These are phyloP conservation scores for Trichaptum fuscoviolaceum DNA, from an alignment of 768 basidiomycete genomes.

Conservation along the genomic window DNA sequence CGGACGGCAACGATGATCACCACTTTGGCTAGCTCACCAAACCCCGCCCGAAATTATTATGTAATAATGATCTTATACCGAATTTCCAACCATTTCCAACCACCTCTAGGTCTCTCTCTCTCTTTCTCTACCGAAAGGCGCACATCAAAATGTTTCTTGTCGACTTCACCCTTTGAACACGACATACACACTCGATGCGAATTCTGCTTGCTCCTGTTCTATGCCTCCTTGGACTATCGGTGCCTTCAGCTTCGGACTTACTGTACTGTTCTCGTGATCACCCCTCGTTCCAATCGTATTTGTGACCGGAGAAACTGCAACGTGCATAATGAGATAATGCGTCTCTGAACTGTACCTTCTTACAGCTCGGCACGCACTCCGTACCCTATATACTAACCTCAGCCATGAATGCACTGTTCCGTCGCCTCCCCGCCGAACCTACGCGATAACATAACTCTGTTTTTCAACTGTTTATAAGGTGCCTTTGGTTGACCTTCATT, in stretches of 20 bases:
- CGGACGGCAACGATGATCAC: not conserved
- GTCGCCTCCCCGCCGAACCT: not conserved
- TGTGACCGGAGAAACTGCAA: not conserved
- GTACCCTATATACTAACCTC: not conserved
- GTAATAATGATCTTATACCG: too few relatives aligned
- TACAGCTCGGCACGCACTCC: not conserved
- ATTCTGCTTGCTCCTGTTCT: too few relatives aligned
- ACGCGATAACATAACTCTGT: not conserved
- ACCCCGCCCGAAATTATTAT: not conserved
- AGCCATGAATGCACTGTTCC: not conserved
- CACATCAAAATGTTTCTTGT: too few relatives aligned
- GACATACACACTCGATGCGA: too few relatives aligned
- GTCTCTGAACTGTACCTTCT: not conserved
- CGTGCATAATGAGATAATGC: not conserved
- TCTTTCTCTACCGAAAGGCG: too few relatives aligned
- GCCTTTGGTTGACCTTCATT: not conserved
- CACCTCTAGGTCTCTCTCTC: too few relatives aligned
- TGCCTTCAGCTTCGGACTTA: not conserved
- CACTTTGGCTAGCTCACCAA: not conserved
- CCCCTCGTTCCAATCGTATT: not conserved
- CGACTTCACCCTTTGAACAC: too few relatives aligned
- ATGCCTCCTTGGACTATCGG: too few relatives aligned
- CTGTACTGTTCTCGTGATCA: not conserved
- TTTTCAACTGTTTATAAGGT: too few relatives aligned
- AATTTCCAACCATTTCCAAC: too few relatives aligned